phyloP scores from a whole-genome alignment of 257 asterid species.

The Solanum megistacrolobum region DNA sequence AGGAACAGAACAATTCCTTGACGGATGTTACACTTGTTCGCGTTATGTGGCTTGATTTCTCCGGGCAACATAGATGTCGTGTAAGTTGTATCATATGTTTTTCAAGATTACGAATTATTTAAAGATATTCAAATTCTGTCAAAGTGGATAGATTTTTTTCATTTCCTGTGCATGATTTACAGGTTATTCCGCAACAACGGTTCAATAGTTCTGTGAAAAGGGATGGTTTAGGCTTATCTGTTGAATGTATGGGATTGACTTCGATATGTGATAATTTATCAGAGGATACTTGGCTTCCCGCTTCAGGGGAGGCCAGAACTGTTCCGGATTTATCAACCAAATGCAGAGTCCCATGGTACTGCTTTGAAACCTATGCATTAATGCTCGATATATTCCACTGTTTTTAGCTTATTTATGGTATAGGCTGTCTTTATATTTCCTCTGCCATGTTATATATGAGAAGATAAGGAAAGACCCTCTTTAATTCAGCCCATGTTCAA shows the following conservation, averaged over 20 bases:
- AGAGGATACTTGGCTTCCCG: slow-evolving; percentile 54
- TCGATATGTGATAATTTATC: slow-evolving; percentile 64
- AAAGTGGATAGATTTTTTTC: not conserved
- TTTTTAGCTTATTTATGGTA: not conserved
- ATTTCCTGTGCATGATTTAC: not conserved
- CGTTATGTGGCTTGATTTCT: slow-evolving; percentile 72
- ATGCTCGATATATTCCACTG: not conserved
- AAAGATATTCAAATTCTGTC: not conserved
- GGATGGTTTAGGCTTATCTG: slow-evolving; percentile 70
- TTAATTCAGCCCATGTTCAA: not conserved
- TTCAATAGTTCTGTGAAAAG: slow-evolving; percentile 44
- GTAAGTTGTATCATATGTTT: not conserved
- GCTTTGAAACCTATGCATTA: not conserved
- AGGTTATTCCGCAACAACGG: slow-evolving; percentile 68
- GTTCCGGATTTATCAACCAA: slow-evolving; percentile 74
- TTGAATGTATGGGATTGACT: slow-evolving; percentile 68
- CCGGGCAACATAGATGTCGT: slow-evolving; percentile 50
- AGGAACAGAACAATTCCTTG: slow-evolving; percentile 16
- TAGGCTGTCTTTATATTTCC: not conserved
- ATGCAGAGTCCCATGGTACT: slow-evolving; percentile 62
- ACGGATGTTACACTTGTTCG: slow-evolving; percentile 51
- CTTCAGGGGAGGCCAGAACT: slow-evolving; percentile 76
- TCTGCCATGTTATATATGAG: not conserved
- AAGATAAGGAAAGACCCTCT: not conserved
- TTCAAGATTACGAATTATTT: not conserved